These are phyloP conservation scores for Acacia melanoxylon DNA, from an alignment of 306 rosid genomes.

Conservation along the genomic window DNA sequence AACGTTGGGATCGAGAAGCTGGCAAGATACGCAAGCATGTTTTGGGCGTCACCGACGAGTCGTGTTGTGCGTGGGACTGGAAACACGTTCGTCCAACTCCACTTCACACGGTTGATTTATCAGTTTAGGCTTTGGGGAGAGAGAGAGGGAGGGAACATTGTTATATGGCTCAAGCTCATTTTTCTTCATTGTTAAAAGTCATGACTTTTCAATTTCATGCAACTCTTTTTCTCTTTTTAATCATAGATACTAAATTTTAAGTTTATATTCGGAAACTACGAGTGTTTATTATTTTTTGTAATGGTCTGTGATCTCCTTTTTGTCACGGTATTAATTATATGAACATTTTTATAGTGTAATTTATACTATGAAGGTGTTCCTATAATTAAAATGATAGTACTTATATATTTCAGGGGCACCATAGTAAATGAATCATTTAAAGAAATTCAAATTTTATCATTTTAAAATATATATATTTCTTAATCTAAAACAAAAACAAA, in stretches of 20 bases:
- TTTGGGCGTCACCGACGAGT: constrained; percentile 51
- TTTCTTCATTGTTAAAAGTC: background rate
- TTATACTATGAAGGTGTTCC: no score
- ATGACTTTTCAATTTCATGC: background rate
- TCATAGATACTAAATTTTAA: background rate
- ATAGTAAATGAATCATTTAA: accelerated
- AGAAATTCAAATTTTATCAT: no score
- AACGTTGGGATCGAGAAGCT: constrained; percentile 24
- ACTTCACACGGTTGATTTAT: constrained; percentile 24
- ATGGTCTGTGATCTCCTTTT: background rate
- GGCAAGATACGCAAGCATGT: constrained; percentile 1
- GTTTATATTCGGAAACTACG: background rate
- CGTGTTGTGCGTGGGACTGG: constrained; percentile 43
- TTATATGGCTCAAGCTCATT: background rate
- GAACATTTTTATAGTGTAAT: no score
- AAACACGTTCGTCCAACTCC: background rate
- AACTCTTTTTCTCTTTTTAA: background rate
- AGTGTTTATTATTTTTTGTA: background rate
- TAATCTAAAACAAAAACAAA: no score
- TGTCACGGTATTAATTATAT: no score
- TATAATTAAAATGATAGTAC: no score
- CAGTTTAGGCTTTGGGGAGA: constrained; percentile 12
- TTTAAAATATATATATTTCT: no score
- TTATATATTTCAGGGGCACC: no score
- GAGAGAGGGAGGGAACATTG: background rate